Base-by-base conservation (phyloP, 2,329 filamentous ascomycete genomes). In the Pyrenochaeta sp. region DNA sequence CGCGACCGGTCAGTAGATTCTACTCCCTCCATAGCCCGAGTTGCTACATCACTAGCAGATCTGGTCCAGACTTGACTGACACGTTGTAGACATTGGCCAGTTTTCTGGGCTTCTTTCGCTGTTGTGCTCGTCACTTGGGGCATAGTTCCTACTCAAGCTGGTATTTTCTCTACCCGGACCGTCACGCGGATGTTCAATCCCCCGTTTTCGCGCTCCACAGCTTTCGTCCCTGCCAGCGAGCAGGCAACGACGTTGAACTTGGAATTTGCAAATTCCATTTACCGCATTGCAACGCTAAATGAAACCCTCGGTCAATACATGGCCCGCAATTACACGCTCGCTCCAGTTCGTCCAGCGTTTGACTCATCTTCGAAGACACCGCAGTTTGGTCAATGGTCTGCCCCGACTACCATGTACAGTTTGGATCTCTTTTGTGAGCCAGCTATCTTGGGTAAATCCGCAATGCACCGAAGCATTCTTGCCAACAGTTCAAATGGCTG, bases 81-180 rank as follows among this genome's bases (percentile, higher is more conserved):
- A 9, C n/a, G n/a, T n/a, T n/a, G 15, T 19, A 80, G 76, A 3
- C 80, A 85, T 36, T 84, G 80, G 81, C 53, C 72, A 0, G 77
- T 82, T 0, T 79, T 83, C 30, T 73, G 73, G 10, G 72, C 75
- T 0, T 78, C 79, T 0, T 67, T 72, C 0, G 69, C 75, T 0
- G 75, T 82, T 51, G 63, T 85, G 0, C 30, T 82, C 0, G 72
- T 84, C 0, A 79, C 81, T 3, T 84, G 79, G 78, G 65, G 75
- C 0, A 49, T 86, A 0, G 83, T 81, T 0, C 82, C 82, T 0
- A 53, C 79, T 0, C 81, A 84, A 54, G 76, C 79, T 18, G 76
- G 80, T n/a, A 74, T 84, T 0, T 78, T 85, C 4, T 49, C 78
- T 0, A 71, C 67, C 0, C 57, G 60, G 0, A 58, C 56, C 0